phyloP scores from a whole-genome alignment of 768 basidiomycete genomes.

The Leccinum subgranulosum region DNA sequence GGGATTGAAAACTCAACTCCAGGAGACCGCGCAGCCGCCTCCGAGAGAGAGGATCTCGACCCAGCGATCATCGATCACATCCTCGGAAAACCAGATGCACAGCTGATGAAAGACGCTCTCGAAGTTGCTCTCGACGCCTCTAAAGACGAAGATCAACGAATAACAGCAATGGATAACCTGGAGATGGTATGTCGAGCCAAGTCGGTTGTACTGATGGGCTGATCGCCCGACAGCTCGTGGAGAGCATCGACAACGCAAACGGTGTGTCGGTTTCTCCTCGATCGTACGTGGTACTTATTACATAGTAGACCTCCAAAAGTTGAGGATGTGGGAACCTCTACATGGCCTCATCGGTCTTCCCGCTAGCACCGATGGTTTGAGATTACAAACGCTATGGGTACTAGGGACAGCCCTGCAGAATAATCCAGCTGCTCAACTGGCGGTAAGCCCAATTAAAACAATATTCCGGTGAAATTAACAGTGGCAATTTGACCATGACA shows the following conservation, averaged over 20 bases:
- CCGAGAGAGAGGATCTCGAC: conserved; percentile 56
- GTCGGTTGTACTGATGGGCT: neutral
- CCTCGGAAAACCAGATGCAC: conserved; percentile 79
- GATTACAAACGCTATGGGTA: conserved; percentile 75
- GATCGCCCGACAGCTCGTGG: conserved; percentile 56
- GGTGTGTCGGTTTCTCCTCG: conserved; percentile 31
- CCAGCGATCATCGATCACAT: conserved; percentile 84
- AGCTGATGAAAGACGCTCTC: conserved; percentile 80
- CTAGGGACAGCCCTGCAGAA: conserved; percentile 89
- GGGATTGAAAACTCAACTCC: conserved; percentile 66
- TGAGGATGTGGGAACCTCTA: conserved; percentile 78
- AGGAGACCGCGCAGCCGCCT: conserved; percentile 28
- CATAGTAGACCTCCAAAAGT: conserved; percentile 61
- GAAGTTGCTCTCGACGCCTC: conserved; percentile 56
- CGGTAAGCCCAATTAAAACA: conserved; percentile 42
- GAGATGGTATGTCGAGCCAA: conserved; percentile 67
- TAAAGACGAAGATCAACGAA: conserved; percentile 53
- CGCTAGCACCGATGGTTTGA: conserved; percentile 55
- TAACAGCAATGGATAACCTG: conserved; percentile 75
- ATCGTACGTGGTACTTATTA: neutral
- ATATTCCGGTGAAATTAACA: conserved; percentile 3
- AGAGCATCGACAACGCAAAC: conserved; percentile 90
- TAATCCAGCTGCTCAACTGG: conserved; percentile 78
- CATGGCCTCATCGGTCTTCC: conserved; percentile 58
- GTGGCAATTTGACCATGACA: conserved; percentile 20